These are phyloP conservation scores for Eucommia ulmoides DNA, from an alignment of 257 asterid species.

Conservation along the genomic window DNA sequence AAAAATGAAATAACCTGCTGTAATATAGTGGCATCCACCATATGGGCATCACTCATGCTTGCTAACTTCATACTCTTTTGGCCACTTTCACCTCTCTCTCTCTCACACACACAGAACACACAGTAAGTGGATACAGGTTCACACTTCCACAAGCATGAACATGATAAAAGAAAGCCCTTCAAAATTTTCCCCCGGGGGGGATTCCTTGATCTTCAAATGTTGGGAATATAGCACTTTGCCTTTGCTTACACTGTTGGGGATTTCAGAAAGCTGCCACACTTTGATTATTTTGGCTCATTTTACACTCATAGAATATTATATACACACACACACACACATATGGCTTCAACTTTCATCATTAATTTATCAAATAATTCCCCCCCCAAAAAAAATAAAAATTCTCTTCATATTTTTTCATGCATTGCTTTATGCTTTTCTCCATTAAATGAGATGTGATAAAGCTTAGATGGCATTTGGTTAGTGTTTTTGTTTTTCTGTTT, in stretches of 20 bases:
- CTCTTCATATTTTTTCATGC: no score
- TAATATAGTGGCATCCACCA: slow-evolving; percentile 6
- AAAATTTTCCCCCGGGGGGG: no score
- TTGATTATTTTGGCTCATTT: slow-evolving; percentile 17
- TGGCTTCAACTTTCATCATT: no score
- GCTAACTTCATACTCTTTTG: slow-evolving; percentile 10
- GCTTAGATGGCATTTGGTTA: no score
- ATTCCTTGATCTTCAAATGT: slow-evolving; percentile 18
- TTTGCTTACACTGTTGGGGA: slow-evolving; percentile 17
- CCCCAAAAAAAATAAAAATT: no score
- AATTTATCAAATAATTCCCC: no score
- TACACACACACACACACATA: no score
- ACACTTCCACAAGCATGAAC: slow-evolving; percentile 8
- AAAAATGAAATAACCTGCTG: not conserved
- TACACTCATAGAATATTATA: slow-evolving; percentile 14
- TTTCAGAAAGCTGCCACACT: slow-evolving; percentile 16
- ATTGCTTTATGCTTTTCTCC: no score
- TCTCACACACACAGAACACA: not conserved
- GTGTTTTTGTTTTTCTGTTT: no score
- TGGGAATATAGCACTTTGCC: slow-evolving; percentile 8
- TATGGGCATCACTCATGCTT: slow-evolving; percentile 13
- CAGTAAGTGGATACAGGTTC: slow-evolving; percentile 10
- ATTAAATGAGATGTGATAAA: no score
- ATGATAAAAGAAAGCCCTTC: not conserved
- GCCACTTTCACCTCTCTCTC: not conserved